These are phyloP conservation scores for Talaromyces islandicus DNA, from an alignment of 2,329 filamentous ascomycete species.

Conservation along the genomic window DNA sequence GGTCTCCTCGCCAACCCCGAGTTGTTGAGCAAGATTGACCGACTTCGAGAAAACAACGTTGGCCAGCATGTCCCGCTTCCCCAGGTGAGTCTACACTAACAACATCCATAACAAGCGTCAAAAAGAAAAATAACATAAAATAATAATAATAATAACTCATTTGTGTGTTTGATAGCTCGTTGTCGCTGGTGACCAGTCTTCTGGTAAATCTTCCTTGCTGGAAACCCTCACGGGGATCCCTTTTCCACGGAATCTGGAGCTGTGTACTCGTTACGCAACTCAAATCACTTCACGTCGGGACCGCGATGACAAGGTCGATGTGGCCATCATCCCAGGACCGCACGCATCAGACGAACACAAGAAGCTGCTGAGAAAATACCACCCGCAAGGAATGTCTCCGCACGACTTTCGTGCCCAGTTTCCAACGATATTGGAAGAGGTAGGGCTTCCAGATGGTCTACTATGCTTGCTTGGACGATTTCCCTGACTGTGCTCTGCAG, in stretches of 20 bases:
- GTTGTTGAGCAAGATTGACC: background rate
- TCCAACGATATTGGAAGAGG: background rate
- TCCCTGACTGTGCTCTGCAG: too few relatives aligned
- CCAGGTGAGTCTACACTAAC: background rate
- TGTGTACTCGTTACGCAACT: conserved; percentile 27
- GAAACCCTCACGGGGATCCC: conserved; percentile 25
- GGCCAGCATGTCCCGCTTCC: conserved; percentile 6
- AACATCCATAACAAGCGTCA: too few relatives aligned
- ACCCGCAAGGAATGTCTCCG: background rate
- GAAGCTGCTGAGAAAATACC: background rate
- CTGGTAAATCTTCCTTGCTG: conserved; percentile 27
- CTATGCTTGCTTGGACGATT: too few relatives aligned
- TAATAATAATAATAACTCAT: background rate
- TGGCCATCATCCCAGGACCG: background rate
- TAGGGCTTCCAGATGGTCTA: background rate
- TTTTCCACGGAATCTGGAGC: conserved; percentile 22
- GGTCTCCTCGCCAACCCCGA: background rate
- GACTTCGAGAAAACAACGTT: background rate
- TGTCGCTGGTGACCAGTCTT: conserved; percentile 29
- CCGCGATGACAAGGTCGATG: background rate
- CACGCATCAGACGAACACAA: background rate
- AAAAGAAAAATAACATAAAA: too few relatives aligned
- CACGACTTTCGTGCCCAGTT: background rate
- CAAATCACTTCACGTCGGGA: background rate
- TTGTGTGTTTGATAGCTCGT: conserved; percentile 17